Conservation (phyloP, 1,284 basidiomycete species). For the Amylostereum areolatum region DNA sequence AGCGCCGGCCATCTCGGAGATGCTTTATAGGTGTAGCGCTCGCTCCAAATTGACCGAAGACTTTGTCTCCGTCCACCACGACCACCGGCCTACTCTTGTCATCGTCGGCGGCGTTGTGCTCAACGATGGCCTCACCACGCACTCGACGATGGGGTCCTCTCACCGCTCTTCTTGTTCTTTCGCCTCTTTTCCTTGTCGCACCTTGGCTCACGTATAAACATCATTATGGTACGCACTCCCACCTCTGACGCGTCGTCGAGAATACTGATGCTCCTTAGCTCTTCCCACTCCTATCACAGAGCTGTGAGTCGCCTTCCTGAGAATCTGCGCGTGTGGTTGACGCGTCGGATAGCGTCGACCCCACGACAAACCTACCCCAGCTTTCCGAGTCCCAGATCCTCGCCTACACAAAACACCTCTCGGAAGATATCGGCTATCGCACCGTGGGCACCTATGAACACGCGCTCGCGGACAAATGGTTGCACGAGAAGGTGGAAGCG, state of each 20-base stretch:
- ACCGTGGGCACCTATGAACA: constrained; percentile 92
- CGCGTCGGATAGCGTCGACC: constrained; percentile 39
- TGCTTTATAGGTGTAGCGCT: too few species aligned
- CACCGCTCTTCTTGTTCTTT: constrained; percentile 27
- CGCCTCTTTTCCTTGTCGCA: constrained; percentile 27
- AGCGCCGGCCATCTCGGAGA: too few species aligned
- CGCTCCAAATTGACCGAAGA: too few species aligned
- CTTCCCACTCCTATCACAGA: constrained; percentile 34
- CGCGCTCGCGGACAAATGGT: constrained; percentile 80
- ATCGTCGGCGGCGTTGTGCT: too few species aligned
- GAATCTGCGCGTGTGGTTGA: neutral
- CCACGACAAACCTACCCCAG: constrained; percentile 53
- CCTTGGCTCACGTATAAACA: constrained; percentile 24
- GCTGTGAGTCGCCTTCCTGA: constrained; percentile 23
- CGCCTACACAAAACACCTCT: constrained; percentile 54
- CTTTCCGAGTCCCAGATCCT: constrained; percentile 68
- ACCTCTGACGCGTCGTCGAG: neutral
- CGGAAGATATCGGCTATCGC: constrained; percentile 86
- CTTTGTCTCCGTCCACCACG: too few species aligned
- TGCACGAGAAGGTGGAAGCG: constrained; percentile 60
- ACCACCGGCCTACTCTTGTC: too few species aligned
- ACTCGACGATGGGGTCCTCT: constrained; percentile 27
- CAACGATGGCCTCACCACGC: too few species aligned
- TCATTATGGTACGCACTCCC: constrained; percentile 23
- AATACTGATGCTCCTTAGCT: constrained; percentile 18